These are phyloP conservation scores for Limnanthes douglasii DNA, from an alignment of 345 rosid species.

Conservation along the genomic window DNA sequence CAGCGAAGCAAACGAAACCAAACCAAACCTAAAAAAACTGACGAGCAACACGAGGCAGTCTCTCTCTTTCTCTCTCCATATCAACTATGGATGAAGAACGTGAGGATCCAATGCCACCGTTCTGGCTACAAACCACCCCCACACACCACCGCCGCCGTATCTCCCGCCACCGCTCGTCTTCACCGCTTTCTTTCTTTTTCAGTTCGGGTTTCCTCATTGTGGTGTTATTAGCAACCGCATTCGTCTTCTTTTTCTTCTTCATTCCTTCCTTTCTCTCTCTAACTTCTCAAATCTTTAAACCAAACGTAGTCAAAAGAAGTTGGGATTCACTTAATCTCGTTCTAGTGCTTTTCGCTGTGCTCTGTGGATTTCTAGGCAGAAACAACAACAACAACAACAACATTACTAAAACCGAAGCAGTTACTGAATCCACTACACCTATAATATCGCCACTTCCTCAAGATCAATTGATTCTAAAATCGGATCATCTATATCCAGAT, in stretches of 20 bases:
- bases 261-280: slow-evolving; percentile 34
- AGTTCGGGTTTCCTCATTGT: slow-evolving; percentile 30
- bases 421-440: neutral
- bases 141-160: slow-evolving; percentile 18
- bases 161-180: slow-evolving; percentile 11
- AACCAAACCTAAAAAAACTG: neutral
- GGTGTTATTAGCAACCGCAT: slow-evolving; percentile 13
- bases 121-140: slow-evolving; percentile 45
- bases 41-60: neutral
- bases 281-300: slow-evolving; percentile 42
- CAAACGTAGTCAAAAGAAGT: slow-evolving; percentile 45
- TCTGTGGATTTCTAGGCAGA: slow-evolving; percentile 58
- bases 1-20: neutral
- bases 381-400: slow-evolving; percentile 12
- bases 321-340: slow-evolving; percentile 71
- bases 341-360: slow-evolving; percentile 61
- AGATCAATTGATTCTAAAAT: slow-evolving; percentile 24
- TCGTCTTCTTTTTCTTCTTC: slow-evolving; percentile 21
- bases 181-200: slow-evolving; percentile 20
- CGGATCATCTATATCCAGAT: slow-evolving; percentile 72
- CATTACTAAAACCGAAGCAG: slow-evolving; percentile 1
- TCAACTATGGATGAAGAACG: slow-evolving; percentile 43
- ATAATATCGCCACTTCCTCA: slow-evolving; percentile 12
- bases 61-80: too few species aligned
- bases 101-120: slow-evolving; percentile 40